These are phyloP conservation scores for Penicillium nordicum DNA, from an alignment of 2,329 filamentous ascomycete genomes.

Conservation along the genomic window DNA sequence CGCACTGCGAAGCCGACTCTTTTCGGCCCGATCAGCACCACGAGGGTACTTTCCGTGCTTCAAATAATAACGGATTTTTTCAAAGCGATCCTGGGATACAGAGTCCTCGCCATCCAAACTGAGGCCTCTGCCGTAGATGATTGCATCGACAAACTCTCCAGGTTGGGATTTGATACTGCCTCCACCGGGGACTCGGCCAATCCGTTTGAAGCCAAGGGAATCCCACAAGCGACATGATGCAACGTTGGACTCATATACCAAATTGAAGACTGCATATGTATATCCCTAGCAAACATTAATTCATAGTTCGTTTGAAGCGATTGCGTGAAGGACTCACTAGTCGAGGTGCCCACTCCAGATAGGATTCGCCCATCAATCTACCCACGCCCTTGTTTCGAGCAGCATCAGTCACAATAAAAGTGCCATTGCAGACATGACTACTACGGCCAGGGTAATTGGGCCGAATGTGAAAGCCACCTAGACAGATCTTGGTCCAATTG, in stretches of 20 bases:
- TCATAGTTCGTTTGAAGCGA: conserved; percentile 33
- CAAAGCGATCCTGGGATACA: conserved; percentile 92
- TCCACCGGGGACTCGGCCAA: conserved; percentile 73
- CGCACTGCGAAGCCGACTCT: conserved; percentile 87
- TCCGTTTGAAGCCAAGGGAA: conserved; percentile 85
- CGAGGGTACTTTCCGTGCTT: conserved; percentile 91
- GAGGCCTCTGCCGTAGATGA: conserved; percentile 68
- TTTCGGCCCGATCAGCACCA: conserved; percentile 90
- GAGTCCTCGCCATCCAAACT: conserved; percentile 70
- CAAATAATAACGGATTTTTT: conserved; percentile 97
- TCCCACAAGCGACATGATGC: conserved; percentile 91
- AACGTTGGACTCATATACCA: conserved; percentile 91
- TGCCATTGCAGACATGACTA: conserved; percentile 79
- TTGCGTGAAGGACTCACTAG: conserved; percentile 39
- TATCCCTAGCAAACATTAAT: conserved; percentile 60
- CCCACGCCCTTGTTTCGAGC: conserved; percentile 71
- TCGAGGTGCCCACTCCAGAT: conserved; percentile 72
- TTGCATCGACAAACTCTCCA: conserved; percentile 67
- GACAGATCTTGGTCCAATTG: conserved; percentile 76
- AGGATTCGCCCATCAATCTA: conserved; percentile 71
- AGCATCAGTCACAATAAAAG: conserved; percentile 71
- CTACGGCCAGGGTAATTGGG: conserved; percentile 89
- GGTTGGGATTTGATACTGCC: conserved; percentile 68
- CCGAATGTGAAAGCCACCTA: conserved; percentile 92
- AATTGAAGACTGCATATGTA: conserved; percentile 88